Base-by-base conservation (phyloP, 2,329 filamentous ascomycete species). In the Phyllosticta paracitricarpa region DNA sequence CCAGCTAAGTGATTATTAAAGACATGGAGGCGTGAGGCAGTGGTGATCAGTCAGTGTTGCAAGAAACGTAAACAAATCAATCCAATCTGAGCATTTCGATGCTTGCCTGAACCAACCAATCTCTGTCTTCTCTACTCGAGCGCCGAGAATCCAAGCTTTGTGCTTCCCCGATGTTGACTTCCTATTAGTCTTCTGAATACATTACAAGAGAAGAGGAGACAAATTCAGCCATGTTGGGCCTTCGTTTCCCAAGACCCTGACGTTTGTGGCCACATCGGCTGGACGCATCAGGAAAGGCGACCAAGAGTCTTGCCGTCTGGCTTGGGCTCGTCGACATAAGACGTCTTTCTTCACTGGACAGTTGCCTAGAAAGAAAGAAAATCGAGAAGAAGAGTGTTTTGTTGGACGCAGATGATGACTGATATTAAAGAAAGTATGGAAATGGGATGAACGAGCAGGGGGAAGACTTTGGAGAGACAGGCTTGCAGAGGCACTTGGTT, bases 1-100 rank as follows among this genome's bases (percentile, higher is more conserved):
- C 72, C 54, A 68, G 62, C 9, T 73, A 70, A 63, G 63, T 58
- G 22, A n/a, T 48, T n/a, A 7, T 2, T 17, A n/a, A n/a, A 12
- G 35, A 17, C 40, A 48, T 48, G 40, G 35, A 40, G 35, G 14
- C n/a, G n/a, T 30, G 28, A 22, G 10, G 33, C 33, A 40, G 6
- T 4, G 6, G 17, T 48, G 17, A 5, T 48, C 40, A n/a, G 40
- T 48, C 28, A 6, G 28, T 30, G 28, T 30, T 30, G 4, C 4
- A 2, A 48, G 12, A 48, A 48, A 17, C n/a, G 14, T 3, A 40
- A 17, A 14, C 14, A 17, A 48, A 48, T 48, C 14, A n/a, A 19
- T 6, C 40, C 4, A 30, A 7, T 30, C 28, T 30, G 6, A 7
- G 2, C 3, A 30, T n/a, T 48, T n/a, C 40, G 7, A 5, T 48